A percentile compares a stretch with the other conserved stretches of the same genome.
Conservation (phyloP, 179 eudicot species). For the Beta macrorhiza region DNA sequence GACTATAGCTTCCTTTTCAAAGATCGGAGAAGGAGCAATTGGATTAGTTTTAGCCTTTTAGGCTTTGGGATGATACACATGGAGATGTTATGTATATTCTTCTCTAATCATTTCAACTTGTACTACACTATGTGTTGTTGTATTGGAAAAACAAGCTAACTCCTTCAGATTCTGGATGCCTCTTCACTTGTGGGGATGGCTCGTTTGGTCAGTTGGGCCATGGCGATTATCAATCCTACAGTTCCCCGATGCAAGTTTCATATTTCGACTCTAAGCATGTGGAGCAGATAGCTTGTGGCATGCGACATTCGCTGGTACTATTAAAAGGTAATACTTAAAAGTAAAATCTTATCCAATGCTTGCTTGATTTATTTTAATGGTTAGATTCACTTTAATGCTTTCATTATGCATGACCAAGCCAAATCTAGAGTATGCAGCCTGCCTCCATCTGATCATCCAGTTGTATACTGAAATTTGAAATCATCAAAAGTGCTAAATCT, state of each 20-base stretch:
- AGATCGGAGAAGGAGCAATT: not conserved
- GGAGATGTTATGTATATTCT: not conserved
- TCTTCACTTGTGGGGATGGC: constrained; percentile 95
- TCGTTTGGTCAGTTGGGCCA: constrained; percentile 96
- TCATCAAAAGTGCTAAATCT: not conserved
- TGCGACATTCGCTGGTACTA: constrained; percentile 83
- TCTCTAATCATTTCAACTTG: not conserved
- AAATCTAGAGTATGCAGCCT: not conserved
- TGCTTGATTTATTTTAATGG: not conserved
- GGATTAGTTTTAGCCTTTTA: not conserved
- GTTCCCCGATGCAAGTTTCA: constrained; percentile 48
- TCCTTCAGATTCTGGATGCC: constrained; percentile 56
- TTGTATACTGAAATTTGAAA: not conserved
- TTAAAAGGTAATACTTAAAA: constrained; percentile 48
- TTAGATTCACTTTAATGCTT: not conserved
- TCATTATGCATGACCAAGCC: not conserved
- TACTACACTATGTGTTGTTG: not conserved
- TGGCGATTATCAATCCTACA: constrained; percentile 58
- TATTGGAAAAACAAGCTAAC: constrained; percentile 20
- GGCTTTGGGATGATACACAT: not conserved
- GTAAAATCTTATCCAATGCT: not conserved
- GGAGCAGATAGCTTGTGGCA: constrained; percentile 76
- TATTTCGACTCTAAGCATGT: constrained; percentile 58
- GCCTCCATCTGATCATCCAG: not conserved
- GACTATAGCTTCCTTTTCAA: not conserved